phyloP scores from a whole-genome alignment of 2,329 filamentous ascomycete species.

The Diatrype stigma region DNA sequence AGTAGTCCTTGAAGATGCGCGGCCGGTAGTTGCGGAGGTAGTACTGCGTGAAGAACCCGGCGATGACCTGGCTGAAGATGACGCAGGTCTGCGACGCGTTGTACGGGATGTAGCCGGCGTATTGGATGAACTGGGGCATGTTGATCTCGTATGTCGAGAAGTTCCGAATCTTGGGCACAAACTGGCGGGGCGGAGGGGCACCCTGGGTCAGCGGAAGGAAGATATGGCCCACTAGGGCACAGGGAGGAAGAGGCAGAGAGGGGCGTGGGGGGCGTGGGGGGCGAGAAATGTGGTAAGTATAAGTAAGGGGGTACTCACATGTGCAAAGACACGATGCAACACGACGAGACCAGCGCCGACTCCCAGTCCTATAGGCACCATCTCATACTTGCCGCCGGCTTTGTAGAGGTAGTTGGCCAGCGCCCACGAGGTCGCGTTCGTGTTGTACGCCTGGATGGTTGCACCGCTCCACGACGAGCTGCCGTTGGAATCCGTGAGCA shows the following conservation, averaged over 20 bases:
- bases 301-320: conserved; percentile 26
- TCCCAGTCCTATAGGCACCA: conserved; percentile 47
- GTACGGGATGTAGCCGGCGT: conserved; percentile 50
- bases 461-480: conserved; percentile 51
- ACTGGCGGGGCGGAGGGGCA: conserved; percentile 34
- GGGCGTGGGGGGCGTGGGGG: too few relatives aligned
- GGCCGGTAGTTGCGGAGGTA: conserved; percentile 50
- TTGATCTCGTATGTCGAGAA: conserved; percentile 43
- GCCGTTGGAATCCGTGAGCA: conserved; percentile 42
- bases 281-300: too few relatives aligned
- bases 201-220: conserved; percentile 1
- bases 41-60: conserved; percentile 46
- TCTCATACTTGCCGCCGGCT: conserved; percentile 35
- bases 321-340: conserved; percentile 38
- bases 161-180: conserved; percentile 40
- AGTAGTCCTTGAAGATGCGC: conserved; percentile 49
- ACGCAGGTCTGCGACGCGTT: conserved; percentile 53
- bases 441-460: conserved; percentile 45
- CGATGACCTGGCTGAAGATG: conserved; percentile 39
- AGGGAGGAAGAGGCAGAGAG: too few relatives aligned
- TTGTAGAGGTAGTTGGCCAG: conserved; percentile 51
- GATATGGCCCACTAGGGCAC: too few relatives aligned
- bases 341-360: conserved; percentile 43
- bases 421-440: conserved; percentile 45
- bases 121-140: conserved; percentile 51